Base-by-base conservation (phyloP, 2,329 filamentous ascomycete species). In the Scedosporium dehoogii region DNA sequence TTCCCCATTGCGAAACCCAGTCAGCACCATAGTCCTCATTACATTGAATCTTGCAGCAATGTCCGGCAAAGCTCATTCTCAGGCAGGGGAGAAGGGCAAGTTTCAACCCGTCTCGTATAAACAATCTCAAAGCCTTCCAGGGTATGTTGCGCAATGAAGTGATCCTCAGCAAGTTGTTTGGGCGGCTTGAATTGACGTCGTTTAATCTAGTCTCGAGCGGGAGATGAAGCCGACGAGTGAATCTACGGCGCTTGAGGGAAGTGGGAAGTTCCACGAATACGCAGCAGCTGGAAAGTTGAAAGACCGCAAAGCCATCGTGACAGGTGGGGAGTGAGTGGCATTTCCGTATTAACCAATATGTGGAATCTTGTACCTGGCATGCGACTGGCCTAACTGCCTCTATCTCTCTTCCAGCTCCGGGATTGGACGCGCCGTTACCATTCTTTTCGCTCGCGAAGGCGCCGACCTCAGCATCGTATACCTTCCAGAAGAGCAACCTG, bases 391-490 rank as follows among this genome's bases (percentile, higher is more conserved):
- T 55, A 60, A 59, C 44, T 60, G 27, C 25, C 7, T 58, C 6
- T 33, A 16, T n/a, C 41, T 12, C 27, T n/a, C n/a, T 33, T 57
- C 48, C 48, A 81, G 79, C 64, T 82, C 79, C 1, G 90, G 90
- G 1, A 93, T 94, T 66, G 89, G 90, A 6, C 85, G 89, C 44
- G 86, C 90, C 1, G 84, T 87, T 1, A 89, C 90, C 1, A 81
- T 93, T 16, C 79, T 94, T 0, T 94, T 88, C 68, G 90, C 90
- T 46, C 88, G 91, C 81, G 91, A 94, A 73, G 91, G 90, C 5
- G 89, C 89, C 14, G 85, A 89, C 65, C 84, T 82, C 59, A 79
- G 89, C 63, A 91, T 94, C 66, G 83, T 84, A 3, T 91, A 94
- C 69, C 79, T 92, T 0, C 85, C 87, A 0, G 83, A 89, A 41